phyloP scores from a whole-genome alignment of 106 monocot genomes.

The Phalaenopsis equestris region DNA sequence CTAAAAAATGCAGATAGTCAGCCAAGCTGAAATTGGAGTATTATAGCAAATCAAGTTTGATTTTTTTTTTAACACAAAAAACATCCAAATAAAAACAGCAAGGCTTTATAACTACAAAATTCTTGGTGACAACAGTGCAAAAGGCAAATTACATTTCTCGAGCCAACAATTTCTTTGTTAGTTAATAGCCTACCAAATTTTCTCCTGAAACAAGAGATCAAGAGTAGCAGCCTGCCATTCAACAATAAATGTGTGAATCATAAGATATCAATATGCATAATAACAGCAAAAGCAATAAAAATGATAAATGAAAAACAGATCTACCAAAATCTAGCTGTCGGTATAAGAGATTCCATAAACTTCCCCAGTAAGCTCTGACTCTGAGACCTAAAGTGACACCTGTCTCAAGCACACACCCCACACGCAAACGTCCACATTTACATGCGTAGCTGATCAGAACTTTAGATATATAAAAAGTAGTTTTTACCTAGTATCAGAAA shows the following conservation, averaged over 20 bases:
- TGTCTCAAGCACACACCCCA: slow-evolving; percentile 18
- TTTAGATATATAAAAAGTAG: not conserved
- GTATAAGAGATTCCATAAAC: slow-evolving; percentile 55
- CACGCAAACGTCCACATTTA: not conserved
- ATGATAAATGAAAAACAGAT: not conserved
- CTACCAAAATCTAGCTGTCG: slow-evolving; percentile 77
- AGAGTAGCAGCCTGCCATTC: slow-evolving; percentile 53
- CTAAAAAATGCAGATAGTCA: slow-evolving; percentile 31
- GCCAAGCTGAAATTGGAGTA: slow-evolving; percentile 1
- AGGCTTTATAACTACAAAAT: not conserved
- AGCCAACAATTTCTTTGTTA: slow-evolving; percentile 79
- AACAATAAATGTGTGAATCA: slow-evolving; percentile 1
- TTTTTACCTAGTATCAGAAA: slow-evolving; percentile 37
- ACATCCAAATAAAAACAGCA: not conserved
- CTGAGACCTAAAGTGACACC: slow-evolving; percentile 27
- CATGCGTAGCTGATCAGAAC: not conserved
- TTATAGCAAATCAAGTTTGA: not conserved
- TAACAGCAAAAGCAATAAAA: not conserved
- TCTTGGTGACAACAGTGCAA: not conserved
- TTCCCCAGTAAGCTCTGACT: slow-evolving; percentile 39
- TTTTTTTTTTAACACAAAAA: not conserved
- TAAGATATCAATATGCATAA: not conserved
- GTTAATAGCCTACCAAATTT: slow-evolving; percentile 58
- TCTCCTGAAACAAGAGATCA: slow-evolving; percentile 61
- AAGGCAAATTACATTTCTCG: slow-evolving; percentile 52